Conservation (phyloP, 345 rosid species). For the Carallia brachiata region DNA sequence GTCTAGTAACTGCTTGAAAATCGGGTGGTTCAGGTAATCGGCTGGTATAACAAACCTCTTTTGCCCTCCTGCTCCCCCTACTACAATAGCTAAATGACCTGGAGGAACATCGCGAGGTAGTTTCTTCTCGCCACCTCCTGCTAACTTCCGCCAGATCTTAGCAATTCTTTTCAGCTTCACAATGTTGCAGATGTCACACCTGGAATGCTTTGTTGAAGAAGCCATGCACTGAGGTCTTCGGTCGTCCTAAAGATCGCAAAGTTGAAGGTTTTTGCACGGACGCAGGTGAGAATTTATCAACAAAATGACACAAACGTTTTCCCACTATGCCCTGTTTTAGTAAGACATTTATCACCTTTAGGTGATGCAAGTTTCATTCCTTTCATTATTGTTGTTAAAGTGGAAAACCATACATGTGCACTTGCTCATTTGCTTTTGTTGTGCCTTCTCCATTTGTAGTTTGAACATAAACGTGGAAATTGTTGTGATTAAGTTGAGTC, state of each 20-base stretch:
- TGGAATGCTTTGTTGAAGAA: conserved; percentile 2
- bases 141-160: conserved; percentile 22
- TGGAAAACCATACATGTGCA: not conserved
- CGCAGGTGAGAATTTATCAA: conserved; percentile 4
- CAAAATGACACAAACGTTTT: not conserved
- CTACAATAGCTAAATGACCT: conserved; percentile 34
- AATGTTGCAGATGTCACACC: conserved; percentile 24
- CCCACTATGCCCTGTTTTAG: not conserved
- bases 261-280: not conserved
- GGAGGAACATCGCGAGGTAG: conserved; percentile 33
- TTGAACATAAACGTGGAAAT: too few species aligned
- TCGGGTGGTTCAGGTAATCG: conserved; percentile 33
- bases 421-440: not conserved
- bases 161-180: conserved; percentile 30
- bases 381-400: not conserved
- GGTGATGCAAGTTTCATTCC: conserved; percentile 1
- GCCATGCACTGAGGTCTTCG: conserved; percentile 17
- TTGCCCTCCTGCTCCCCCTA: conserved; percentile 22
- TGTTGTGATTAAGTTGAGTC: too few species aligned
- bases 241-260: not conserved
- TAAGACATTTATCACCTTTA: not conserved
- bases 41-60: conserved; percentile 30
- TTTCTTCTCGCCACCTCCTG: conserved; percentile 21
- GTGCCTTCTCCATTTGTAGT: not conserved
- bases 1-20: conserved; percentile 33